Evolutionary conservation across 1,284 basidiomycete species (phyloP).

Genomic region (Ceratobasidium papillatum): DNA sequence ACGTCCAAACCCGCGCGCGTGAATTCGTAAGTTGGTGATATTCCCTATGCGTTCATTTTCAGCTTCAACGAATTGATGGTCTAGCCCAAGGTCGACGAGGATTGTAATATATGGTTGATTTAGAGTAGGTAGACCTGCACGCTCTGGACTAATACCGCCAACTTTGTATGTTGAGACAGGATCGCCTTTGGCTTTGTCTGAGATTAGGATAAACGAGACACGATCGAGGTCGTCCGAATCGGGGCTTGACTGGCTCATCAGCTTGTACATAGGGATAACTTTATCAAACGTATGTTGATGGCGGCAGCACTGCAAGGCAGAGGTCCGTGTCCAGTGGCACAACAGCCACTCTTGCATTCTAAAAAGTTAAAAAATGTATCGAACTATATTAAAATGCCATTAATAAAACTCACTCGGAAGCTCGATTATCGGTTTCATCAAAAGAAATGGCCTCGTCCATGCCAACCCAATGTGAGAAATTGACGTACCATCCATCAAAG

Average conservation of each 20-base stretch:
- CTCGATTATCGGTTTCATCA: not conserved
- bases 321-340: not conserved
- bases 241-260: not conserved
- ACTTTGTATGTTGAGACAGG: not conserved
- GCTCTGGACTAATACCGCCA: not conserved
- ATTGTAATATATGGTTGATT: not conserved
- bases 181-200: not conserved
- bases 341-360: not conserved
- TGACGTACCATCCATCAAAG: not conserved
- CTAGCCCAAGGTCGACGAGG: not conserved
- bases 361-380: not conserved
- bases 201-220: not conserved
- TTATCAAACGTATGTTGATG: not conserved
- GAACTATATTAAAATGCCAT: too few relatives aligned
- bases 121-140: not conserved
- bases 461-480: not conserved
- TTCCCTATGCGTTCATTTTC: not conserved
- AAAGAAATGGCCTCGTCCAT: not conserved
- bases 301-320: not conserved
- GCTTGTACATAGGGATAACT: constrained; percentile 16
- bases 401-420: too few relatives aligned
- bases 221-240: not conserved
- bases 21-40: not conserved
- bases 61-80: not conserved
- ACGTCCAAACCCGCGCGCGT: not conserved